Conservation (phyloP, 75 land plant genomes). For the Picea sitchensis region DNA sequence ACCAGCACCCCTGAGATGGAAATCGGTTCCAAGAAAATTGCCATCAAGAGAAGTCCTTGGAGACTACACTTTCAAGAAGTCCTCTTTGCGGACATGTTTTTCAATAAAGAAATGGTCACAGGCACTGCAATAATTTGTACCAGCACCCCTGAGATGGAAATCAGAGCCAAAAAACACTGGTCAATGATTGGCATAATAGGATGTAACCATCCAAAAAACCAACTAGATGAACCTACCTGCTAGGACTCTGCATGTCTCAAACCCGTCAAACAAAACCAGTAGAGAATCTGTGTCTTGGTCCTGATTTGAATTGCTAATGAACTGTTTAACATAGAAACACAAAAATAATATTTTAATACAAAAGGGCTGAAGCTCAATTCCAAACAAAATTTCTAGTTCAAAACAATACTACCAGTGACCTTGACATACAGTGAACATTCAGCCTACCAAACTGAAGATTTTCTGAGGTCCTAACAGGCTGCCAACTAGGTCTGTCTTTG, state of each 20-base stretch:
- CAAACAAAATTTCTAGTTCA: too few species aligned
- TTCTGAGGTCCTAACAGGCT: too few species aligned
- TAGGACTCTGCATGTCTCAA: not conserved
- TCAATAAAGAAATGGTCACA: constrained; percentile 2
- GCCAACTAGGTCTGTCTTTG: too few species aligned
- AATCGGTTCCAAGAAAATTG: not conserved
- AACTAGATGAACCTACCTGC: not conserved
- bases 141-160: constrained; percentile 5
- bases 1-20: constrained; percentile 1
- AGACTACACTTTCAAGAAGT: not conserved
- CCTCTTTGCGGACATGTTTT: constrained; percentile 6
- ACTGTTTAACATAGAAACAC: not conserved
- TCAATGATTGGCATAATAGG: not conserved
- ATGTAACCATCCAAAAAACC: not conserved
- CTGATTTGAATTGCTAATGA: constrained; percentile 2
- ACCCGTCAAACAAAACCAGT: not conserved
- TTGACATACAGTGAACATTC: too few species aligned
- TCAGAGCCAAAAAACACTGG: not conserved
- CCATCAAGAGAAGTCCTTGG: too few species aligned
- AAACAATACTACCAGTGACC: too few species aligned
- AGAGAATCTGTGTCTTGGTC: constrained; percentile 1
- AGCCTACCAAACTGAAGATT: too few species aligned
- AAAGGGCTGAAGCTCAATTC: too few species aligned
- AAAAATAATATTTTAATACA: too few species aligned
- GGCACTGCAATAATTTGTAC: constrained; percentile 1